phyloP scores from a whole-genome alignment of 176 grass and related monocot species.

The Oryza meridionalis region DNA sequence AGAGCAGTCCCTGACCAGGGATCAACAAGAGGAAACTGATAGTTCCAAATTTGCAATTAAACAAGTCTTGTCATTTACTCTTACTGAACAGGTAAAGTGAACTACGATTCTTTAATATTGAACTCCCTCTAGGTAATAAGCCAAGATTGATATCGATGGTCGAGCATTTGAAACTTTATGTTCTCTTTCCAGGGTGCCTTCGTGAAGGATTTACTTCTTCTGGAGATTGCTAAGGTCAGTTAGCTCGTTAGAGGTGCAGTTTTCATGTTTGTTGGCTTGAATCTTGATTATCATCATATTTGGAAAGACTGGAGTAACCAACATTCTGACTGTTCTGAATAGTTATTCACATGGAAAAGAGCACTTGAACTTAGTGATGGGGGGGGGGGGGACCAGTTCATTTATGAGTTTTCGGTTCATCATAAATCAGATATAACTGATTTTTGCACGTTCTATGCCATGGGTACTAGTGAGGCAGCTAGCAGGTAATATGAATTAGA shows the following conservation, averaged over 20 bases:
- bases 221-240: slow-evolving; percentile 91
- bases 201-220: slow-evolving; percentile 95
- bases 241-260: slow-evolving; percentile 6
- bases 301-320: background rate
- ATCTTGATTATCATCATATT: slow-evolving; percentile 7
- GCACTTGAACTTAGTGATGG: background rate
- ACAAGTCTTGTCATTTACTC: slow-evolving; percentile 84
- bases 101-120: slow-evolving; percentile 22
- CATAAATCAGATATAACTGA: background rate
- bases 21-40: slow-evolving; percentile 54
- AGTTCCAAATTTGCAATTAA: slow-evolving; percentile 69
- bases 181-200: slow-evolving; percentile 84
- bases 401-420: slow-evolving; percentile 8
- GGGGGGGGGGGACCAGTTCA: background rate
- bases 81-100: slow-evolving; percentile 76
- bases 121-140: slow-evolving; percentile 26
- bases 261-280: background rate
- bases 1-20: slow-evolving; percentile 63
- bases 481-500: slow-evolving; percentile 12
- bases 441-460: background rate
- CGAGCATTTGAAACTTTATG: slow-evolving; percentile 39
- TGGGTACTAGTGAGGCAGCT: slow-evolving; percentile 8
- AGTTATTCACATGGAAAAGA: background rate
- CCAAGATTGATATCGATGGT: slow-evolving; percentile 9
- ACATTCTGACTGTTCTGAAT: background rate